phyloP scores from a whole-genome alignment of 2,329 filamentous ascomycete species.

The Rachicladosporium sp. region DNA sequence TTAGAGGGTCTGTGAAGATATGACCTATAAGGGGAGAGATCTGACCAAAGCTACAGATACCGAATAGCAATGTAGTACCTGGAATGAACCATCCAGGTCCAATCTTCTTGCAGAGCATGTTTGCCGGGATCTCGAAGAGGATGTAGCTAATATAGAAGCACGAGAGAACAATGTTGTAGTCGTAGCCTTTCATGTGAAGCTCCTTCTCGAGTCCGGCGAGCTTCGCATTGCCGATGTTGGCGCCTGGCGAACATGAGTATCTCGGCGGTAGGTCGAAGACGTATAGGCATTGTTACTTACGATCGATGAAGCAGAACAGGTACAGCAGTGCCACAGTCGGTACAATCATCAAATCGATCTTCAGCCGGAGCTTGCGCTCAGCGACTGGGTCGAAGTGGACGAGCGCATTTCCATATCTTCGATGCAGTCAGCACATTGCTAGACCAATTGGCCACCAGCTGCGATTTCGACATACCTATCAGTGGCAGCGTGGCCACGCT shows the following conservation, averaged over 20 bases:
- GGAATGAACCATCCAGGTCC: slow-evolving; percentile 64
- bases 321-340: slow-evolving; percentile 56
- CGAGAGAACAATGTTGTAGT: slow-evolving; percentile 58
- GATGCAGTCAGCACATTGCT: slow-evolving; percentile 3
- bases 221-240: slow-evolving; percentile 51
- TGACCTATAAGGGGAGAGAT: too few relatives aligned
- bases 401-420: slow-evolving; percentile 38
- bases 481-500: slow-evolving; percentile 34
- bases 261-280: too few relatives aligned
- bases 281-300: slow-evolving; percentile 24
- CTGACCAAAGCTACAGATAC: too few relatives aligned
- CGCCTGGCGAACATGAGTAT: too few relatives aligned
- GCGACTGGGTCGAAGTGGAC: slow-evolving; percentile 45
- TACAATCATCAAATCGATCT: slow-evolving; percentile 52
- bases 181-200: slow-evolving; percentile 46
- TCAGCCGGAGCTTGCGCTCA: slow-evolving; percentile 46
- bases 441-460: too few relatives aligned
- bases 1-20: too few relatives aligned
- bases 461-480: too few relatives aligned
- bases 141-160: slow-evolving; percentile 55
- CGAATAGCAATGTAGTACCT: slow-evolving; percentile 48
- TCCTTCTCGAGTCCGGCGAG: slow-evolving; percentile 46
- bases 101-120: slow-evolving; percentile 56
- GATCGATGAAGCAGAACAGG: slow-evolving; percentile 62
- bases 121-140: slow-evolving; percentile 58